Evolutionary conservation across 2,329 filamentous ascomycete genomes (phyloP).

Genomic region (Periconia digitata): DNA sequence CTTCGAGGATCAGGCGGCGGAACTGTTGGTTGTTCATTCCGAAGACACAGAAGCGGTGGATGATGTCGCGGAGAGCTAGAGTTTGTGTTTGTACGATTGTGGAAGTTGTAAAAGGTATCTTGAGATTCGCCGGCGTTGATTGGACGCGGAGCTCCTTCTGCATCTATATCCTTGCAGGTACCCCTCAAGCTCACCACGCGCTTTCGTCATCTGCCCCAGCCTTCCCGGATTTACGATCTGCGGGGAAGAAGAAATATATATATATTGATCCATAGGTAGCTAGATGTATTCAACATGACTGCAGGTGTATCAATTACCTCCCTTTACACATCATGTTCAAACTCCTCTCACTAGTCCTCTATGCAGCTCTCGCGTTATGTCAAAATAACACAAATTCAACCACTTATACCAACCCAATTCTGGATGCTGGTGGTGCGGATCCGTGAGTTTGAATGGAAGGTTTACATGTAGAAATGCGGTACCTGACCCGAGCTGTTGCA

Average conservation of each 20-base stretch:
- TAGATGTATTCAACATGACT: too few relatives aligned
- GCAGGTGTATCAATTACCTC: too few relatives aligned
- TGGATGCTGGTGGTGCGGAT: conserved; percentile 47
- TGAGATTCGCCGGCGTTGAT: neutral
- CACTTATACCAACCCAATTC: conserved; percentile 51
- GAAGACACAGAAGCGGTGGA: conserved; percentile 2
- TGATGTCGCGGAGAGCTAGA: neutral
- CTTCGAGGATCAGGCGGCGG: conserved; percentile 71
- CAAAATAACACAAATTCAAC: conserved; percentile 19
- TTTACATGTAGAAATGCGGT: neutral
- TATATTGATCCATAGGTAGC: too few relatives aligned
- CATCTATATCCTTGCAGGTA: too few relatives aligned
- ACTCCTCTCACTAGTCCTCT: conserved; percentile 15
- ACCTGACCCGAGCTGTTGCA: conserved; percentile 13
- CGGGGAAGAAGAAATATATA: too few relatives aligned
- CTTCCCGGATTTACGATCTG: too few relatives aligned
- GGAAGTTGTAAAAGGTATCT: neutral
- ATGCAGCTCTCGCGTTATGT: conserved; percentile 17
- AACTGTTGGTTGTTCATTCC: conserved; percentile 96
- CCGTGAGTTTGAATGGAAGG: conserved; percentile 33
- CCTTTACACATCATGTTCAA: conserved; percentile 16
- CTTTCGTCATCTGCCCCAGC: too few relatives aligned
- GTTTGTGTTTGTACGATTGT: conserved; percentile 6
- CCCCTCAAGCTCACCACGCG: too few relatives aligned
- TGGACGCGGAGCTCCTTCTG: neutral